Percentiles rank a stretch among this genome's conserved stretches.
Conservation (phyloP, 2,329 filamentous ascomycete genomes). For the Immersiporthe knoxdaviesiana region DNA sequence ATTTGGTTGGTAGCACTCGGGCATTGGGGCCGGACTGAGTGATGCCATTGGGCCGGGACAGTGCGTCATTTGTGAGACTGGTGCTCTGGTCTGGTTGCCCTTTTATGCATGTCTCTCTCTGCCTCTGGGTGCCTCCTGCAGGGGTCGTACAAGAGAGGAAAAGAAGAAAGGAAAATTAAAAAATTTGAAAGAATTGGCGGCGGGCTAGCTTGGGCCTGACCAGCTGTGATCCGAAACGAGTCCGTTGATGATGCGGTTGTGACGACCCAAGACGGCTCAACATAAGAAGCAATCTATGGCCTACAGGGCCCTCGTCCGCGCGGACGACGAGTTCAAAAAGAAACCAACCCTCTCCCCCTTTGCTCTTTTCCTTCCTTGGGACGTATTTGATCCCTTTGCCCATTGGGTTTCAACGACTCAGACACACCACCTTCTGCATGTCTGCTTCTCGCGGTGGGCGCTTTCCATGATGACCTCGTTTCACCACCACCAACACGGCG, state of each 20-base stretch:
- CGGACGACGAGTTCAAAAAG: neutral
- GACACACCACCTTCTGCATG: neutral
- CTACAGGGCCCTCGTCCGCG: neutral
- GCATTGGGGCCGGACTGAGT: slow-evolving; percentile 4
- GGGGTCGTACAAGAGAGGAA: neutral
- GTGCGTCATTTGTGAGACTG: slow-evolving; percentile 16
- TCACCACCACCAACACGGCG: slow-evolving; percentile 15
- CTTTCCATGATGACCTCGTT: slow-evolving; percentile 11
- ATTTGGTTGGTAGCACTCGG: slow-evolving; percentile 23
- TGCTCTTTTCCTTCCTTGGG: neutral
- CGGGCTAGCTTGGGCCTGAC: neutral
- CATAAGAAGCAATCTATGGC: neutral
- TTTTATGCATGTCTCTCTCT: slow-evolving; percentile 10
- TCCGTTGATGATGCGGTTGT: neutral
- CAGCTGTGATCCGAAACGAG: neutral
- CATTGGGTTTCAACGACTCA: neutral
- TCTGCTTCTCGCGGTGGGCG: neutral
- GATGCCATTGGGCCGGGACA: slow-evolving; percentile 16
- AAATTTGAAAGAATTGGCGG: too few species aligned
- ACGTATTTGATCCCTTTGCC: neutral
- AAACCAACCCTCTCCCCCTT: neutral
- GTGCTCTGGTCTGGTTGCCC: neutral
- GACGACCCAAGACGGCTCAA: neutral
- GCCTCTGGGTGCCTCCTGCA: neutral
- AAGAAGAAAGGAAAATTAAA: too few species aligned